Base-by-base conservation (phyloP, 2,329 filamentous ascomycete species). In the Sporothrix brasiliensis region DNA sequence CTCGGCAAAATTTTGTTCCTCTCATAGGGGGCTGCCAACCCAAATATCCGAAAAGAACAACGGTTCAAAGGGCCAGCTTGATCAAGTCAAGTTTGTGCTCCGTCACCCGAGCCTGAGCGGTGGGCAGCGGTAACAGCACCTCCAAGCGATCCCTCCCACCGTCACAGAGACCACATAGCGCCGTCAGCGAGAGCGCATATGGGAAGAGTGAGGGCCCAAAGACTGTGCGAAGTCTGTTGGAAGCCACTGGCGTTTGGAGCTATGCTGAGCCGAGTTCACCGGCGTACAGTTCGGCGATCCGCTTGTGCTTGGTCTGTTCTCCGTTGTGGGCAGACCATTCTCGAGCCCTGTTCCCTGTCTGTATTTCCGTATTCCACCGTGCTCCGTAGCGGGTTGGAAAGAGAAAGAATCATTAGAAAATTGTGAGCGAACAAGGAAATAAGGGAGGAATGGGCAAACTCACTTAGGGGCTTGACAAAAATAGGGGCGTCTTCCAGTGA, bases 321-420 rank as follows among this genome's bases (percentile, higher is more conserved):
- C 54, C 24, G 30, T 30, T 53, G 27, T 50, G 24, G 19, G 19
- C 24, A 50, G 44, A 13, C 54, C 24, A 39, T 19, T 19, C 27
- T 69, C 27, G 34, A 63, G 50, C 70, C 70, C 60, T 69, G 70
- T 71, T 71, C 70, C 70, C 70, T 71, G 70, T 69, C 53, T 21
- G 16, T 24, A 50, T 41, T 44, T 69, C 53, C 41, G 24, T 24
- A 50, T 41, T 44, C 41, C 41, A 50, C 54, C 60, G 60, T 30
- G 21, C 60, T 34, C 49, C 39, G 30, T 21, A 30, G 44, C 49
- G 27, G n/a, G 47, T 41, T 34, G 27, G 30, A 67, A 61, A 39
- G 24, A 21, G 27, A 7, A 19, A 24, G 19, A 66, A 54, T 30
- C 27, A 30, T 4, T 4, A 30, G 27, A 30, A 67, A 27, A 30